phyloP scores from a whole-genome alignment of 225 moss, liverwort and hornwort species.

The Bryum argenteum region DNA sequence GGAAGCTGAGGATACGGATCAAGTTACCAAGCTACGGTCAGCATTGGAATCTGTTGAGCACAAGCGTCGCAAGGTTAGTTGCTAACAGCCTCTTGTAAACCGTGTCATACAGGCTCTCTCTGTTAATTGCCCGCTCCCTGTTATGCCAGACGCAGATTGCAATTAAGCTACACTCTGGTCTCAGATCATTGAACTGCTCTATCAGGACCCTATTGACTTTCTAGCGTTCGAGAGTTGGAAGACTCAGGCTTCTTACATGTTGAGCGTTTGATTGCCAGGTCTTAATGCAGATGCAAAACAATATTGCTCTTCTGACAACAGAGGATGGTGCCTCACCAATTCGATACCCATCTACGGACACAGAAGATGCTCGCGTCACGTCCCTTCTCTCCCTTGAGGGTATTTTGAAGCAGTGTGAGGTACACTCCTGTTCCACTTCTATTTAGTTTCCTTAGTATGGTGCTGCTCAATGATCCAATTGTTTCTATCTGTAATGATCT shows the following conservation, averaged over 20 bases:
- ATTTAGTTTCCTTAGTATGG: slow-evolving; percentile 3
- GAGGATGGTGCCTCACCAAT: slow-evolving; percentile 83
- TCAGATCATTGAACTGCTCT: slow-evolving; percentile 3
- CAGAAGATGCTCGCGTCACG: slow-evolving; percentile 92
- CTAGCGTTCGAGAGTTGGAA: slow-evolving; percentile 2
- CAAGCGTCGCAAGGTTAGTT: slow-evolving; percentile 83
- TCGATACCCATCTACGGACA: slow-evolving; percentile 84
- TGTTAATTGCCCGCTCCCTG: background rate
- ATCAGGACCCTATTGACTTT: background rate
- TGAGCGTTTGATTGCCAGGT: slow-evolving; percentile 52
- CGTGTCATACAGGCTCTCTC: background rate
- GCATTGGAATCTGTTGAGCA: slow-evolving; percentile 97
- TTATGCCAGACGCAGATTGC: slow-evolving; percentile 4
- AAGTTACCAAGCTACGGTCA: slow-evolving; percentile 81
- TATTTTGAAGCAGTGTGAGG: slow-evolving; percentile 79
- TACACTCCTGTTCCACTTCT: slow-evolving; percentile 22
- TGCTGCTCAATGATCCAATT: background rate
- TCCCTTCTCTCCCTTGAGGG: slow-evolving; percentile 97
- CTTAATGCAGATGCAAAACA: slow-evolving; percentile 83
- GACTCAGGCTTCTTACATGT: slow-evolving; percentile 1
- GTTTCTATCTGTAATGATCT: slow-evolving; percentile 6
- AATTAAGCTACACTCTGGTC: background rate
- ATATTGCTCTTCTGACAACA: slow-evolving; percentile 80
- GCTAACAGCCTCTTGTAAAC: slow-evolving; percentile 2
- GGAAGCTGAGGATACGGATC: slow-evolving; percentile 86